phyloP scores from a whole-genome alignment of 1,284 basidiomycete species.

The Cerioporus squamosus region DNA sequence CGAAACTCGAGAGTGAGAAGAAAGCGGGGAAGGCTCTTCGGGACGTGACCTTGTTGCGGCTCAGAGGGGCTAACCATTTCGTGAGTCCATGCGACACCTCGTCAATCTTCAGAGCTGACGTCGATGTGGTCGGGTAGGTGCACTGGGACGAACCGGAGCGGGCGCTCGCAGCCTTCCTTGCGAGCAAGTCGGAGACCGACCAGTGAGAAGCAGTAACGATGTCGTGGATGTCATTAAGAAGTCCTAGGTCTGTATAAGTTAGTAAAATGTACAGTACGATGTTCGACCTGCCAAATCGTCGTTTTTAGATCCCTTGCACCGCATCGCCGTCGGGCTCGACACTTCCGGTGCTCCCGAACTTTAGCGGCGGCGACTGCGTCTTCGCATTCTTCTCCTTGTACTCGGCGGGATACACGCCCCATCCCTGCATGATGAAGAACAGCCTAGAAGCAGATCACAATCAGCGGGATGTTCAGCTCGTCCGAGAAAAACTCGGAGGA shows the following conservation, averaged over 20 bases:
- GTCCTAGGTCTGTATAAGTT: too few relatives aligned
- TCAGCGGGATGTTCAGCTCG: background rate
- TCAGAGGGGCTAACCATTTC: constrained; percentile 25
- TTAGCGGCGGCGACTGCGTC: too few relatives aligned
- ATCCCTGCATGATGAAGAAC: constrained; percentile 55
- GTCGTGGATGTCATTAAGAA: background rate
- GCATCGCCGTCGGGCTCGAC: too few relatives aligned
- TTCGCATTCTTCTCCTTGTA: background rate
- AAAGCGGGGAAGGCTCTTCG: constrained; percentile 3
- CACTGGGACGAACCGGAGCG: constrained; percentile 32
- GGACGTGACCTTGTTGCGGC: background rate
- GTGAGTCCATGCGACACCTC: constrained; percentile 13
- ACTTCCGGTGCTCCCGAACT: too few relatives aligned
- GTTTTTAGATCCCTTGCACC: too few relatives aligned
- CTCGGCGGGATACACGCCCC: constrained; percentile 33
- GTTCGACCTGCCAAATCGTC: too few relatives aligned
- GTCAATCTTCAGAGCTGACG: background rate
- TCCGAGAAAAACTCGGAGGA: background rate
- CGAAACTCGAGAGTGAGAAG: constrained; percentile 1
- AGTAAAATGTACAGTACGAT: too few relatives aligned
- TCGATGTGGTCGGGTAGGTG: constrained; percentile 6
- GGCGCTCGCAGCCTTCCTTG: constrained; percentile 9
- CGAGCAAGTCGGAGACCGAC: background rate
- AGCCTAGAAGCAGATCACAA: constrained; percentile 35
- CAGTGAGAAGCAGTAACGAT: background rate